Evolutionary conservation across 1,284 basidiomycete species (phyloP), one percentile per base, ranked within the genome.

Genomic region (Irpex lacteus): DNA sequence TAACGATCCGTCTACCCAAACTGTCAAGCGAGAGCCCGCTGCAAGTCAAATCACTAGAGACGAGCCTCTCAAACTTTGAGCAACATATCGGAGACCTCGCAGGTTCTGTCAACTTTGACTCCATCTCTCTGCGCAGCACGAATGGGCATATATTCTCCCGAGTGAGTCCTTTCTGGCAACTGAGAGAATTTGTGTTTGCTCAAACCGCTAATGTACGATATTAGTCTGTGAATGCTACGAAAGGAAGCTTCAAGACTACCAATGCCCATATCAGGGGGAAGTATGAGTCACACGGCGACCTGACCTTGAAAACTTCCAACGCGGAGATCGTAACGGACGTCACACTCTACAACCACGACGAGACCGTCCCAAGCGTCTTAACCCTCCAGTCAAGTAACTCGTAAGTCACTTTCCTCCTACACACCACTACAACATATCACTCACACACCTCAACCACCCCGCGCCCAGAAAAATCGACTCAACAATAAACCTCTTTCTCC

Each of bases 241-340:
- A 68, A 6, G 76, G 74, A 8, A 60, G 38, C 4, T 65, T 84
- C 52, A 63, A 66, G 18, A 78, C 77, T 0, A 50, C 71, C 0
- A 80, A 82, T 56, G 75, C 74, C 21, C 67, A 68, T 9, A 79
- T 86, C 62, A 65, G 70, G 3, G 84, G 85, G 6, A 69, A 70
- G 26, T 84, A 78, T 71, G 74, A 74, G 47, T 69, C 71, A 5
- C 70, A 73, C 5, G 72, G 73, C 0, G 71, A 70, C 3, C 74
- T 86, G 11, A 65, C 65, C 1, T 65, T 86, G 19, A 32, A 59
- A 18, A 81, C 80, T 1, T 63, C 72, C 34, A 82, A 82, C 65
- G 75, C 72, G 3, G 66, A 44, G n/a, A 78, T 86, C 61, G 60
- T 72, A 9, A 73, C 75, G 3, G 69, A 73, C 15, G 74, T 80